Evolutionary conservation across 2,329 filamentous ascomycete genomes (phyloP).

Genomic region (Colletotrichum sp.): DNA sequence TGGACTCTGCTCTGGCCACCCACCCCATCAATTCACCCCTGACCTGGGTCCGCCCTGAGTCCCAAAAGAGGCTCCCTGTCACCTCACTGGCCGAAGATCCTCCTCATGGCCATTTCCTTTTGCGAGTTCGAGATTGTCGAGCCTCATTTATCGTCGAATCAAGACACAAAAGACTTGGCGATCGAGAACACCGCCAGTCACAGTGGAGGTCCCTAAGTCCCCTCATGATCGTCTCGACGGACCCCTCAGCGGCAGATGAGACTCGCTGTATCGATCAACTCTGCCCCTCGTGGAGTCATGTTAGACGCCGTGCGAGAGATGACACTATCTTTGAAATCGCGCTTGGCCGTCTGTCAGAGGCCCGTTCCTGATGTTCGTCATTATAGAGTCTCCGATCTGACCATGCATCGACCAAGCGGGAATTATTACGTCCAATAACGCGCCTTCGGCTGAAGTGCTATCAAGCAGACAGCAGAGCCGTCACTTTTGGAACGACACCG

Average conservation of each 20-base stretch:
- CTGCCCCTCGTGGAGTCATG: neutral
- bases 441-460: neutral
- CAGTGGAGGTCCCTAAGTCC: neutral
- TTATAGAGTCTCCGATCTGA: constrained; percentile 3
- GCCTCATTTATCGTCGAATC: neutral
- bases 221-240: constrained; percentile 5
- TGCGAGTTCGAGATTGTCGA: constrained; percentile 9
- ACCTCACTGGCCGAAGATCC: constrained; percentile 4
- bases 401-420: neutral
- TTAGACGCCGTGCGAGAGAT: constrained; percentile 11
- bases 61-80: constrained; percentile 13
- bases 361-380: constrained; percentile 12
- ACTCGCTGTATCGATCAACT: neutral
- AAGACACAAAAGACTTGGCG: neutral
- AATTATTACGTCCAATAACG: neutral
- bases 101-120: constrained; percentile 2
- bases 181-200: neutral
- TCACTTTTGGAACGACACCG: neutral
- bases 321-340: constrained; percentile 1
- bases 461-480: neutral
- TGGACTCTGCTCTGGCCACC: constrained; percentile 12
- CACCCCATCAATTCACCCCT: constrained; percentile 11
- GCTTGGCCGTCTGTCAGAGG: constrained; percentile 11
- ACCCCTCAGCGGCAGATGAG: constrained; percentile 14
- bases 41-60: constrained; percentile 1